A percentile compares a stretch with the other conserved stretches of the same genome.
Evolutionary conservation across 106 monocot species (phyloP).

Genomic region (Allium fistulosum): DNA sequence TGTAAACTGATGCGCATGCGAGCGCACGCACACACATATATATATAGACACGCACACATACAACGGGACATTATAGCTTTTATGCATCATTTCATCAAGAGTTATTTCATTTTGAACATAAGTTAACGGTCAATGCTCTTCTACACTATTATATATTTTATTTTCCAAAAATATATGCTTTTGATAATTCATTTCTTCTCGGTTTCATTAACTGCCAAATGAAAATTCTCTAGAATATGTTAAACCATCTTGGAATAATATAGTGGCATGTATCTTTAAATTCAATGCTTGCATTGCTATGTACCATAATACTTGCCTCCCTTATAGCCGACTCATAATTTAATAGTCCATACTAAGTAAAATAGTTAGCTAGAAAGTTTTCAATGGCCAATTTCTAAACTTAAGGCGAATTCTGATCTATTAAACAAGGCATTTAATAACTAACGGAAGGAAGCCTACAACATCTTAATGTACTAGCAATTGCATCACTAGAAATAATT

Average conservation of each 20-base stretch:
- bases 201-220: conserved; percentile 58
- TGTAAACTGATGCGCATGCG: background rate
- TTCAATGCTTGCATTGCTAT: conserved; percentile 42
- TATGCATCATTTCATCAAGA: conserved; percentile 61
- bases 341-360: conserved; percentile 26
- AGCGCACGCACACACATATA: no score
- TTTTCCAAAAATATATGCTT: conserved; percentile 34
- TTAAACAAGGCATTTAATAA: no score
- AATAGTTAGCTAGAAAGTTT: conserved; percentile 33
- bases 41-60: background rate
- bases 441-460: no score
- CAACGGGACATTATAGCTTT: conserved; percentile 18
- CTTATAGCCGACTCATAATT: conserved; percentile 27
- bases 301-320: conserved; percentile 59
- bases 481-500: no score
- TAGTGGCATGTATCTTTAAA: conserved; percentile 30
- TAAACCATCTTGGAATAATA: conserved; percentile 49
- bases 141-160: background rate
- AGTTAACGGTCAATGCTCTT: conserved; percentile 5
- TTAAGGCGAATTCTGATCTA: conserved; percentile 35
- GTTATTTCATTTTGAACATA: conserved; percentile 4
- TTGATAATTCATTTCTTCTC: conserved; percentile 8
- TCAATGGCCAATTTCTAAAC: conserved; percentile 50
- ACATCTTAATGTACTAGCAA: no score
- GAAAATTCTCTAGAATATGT: conserved; percentile 64